phyloP scores from a whole-genome alignment of 495 filamentous ascomycete genomes.

The Lophium mytilinum region DNA sequence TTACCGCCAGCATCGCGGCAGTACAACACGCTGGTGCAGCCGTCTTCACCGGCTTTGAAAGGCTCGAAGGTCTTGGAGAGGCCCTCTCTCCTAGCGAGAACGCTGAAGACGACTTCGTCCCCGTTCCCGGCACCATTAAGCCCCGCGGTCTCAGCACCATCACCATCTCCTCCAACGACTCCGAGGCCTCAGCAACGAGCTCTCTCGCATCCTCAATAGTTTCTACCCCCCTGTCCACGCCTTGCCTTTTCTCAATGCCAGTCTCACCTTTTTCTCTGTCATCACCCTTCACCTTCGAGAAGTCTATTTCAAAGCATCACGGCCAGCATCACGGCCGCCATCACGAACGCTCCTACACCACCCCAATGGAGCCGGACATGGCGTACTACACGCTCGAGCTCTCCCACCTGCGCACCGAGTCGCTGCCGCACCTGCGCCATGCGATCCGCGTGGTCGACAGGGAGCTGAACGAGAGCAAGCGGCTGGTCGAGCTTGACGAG shows the following conservation, averaged over 20 bases:
- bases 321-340: too few relatives aligned
- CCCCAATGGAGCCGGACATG: constrained; percentile 13
- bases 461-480: constrained; percentile 14
- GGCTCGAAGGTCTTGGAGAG: constrained; percentile 16
- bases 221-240: constrained; percentile 4
- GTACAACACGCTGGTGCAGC: constrained; percentile 30
- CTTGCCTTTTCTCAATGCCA: not conserved
- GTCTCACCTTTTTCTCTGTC: constrained; percentile 9
- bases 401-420: constrained; percentile 18
- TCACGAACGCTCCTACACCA: constrained; percentile 16
- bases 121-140: not conserved
- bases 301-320: not conserved
- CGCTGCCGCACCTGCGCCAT: constrained; percentile 23
- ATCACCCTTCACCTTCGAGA: not conserved
- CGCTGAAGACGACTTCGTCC: not conserved
- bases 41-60: constrained; percentile 22
- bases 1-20: constrained; percentile 11
- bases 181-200: not conserved
- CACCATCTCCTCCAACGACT: constrained; percentile 6
- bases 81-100: not conserved
- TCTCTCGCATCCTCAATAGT: constrained; percentile 1
- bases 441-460: constrained; percentile 6
- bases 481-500: not conserved
- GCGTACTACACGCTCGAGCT: constrained; percentile 23
- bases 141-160: constrained; percentile 9